Conservation (phyloP, 2,329 filamentous ascomycete species). For the Lachnellula arida region DNA sequence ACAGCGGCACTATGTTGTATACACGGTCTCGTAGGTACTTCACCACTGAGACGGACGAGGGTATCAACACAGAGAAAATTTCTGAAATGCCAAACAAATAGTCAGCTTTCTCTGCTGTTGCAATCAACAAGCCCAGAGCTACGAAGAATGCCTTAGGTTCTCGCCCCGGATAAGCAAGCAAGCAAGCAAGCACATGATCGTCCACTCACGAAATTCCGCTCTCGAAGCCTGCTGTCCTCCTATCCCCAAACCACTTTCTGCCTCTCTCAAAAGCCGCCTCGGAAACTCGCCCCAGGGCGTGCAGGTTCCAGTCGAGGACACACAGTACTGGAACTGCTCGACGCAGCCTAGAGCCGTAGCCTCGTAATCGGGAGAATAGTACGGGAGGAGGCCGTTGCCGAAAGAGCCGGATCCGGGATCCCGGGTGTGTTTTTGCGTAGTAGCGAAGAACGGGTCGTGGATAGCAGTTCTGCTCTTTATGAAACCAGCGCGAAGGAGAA, state of each 20-base stretch:
- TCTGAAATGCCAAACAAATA: too few species aligned
- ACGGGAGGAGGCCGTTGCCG: too few species aligned
- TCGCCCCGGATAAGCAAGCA: too few species aligned
- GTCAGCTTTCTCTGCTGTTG: too few species aligned
- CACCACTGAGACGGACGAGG: too few species aligned
- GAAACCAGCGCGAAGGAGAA: neutral
- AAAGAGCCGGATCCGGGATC: too few species aligned
- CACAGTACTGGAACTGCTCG: conserved; percentile 1
- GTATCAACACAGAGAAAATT: too few species aligned
- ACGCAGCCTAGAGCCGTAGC: neutral
- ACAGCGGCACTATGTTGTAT: neutral
- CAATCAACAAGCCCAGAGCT: too few species aligned
- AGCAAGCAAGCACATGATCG: too few species aligned
- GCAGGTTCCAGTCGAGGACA: neutral
- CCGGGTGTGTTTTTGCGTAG: neutral
- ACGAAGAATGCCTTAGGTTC: too few species aligned
- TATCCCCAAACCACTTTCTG: neutral
- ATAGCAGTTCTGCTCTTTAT: neutral
- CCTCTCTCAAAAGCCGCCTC: neutral
- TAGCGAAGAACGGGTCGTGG: neutral
- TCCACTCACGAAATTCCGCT: too few species aligned
- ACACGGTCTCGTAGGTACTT: neutral
- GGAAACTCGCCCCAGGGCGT: neutral
- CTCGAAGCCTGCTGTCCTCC: neutral
- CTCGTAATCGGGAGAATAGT: conserved; percentile 1